A percentile compares a stretch with the other conserved stretches of the same genome.
Evolutionary conservation across 2,329 filamentous ascomycete genomes (phyloP).

Genomic region (Alternaria sp.): DNA sequence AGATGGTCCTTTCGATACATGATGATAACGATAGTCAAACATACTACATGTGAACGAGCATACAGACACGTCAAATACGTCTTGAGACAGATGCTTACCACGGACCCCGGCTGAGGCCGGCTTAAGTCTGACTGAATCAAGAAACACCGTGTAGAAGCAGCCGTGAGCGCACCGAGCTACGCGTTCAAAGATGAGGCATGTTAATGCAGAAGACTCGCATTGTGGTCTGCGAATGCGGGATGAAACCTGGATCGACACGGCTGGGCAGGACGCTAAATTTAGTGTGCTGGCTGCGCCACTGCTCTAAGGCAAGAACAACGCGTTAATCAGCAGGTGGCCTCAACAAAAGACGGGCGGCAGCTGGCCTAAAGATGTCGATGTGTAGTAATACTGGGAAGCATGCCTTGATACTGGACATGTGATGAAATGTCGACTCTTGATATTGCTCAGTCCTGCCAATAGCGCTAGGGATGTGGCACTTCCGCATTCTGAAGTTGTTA

Average conservation of each 20-base stretch:
- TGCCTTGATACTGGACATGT: neutral
- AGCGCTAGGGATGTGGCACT: conserved; percentile 6
- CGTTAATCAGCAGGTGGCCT: neutral
- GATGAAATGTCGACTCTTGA: neutral
- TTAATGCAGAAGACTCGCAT: neutral
- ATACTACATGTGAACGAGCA: neutral
- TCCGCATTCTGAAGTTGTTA: conserved; percentile 7
- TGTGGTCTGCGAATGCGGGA: neutral
- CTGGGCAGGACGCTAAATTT: conserved; percentile 11
- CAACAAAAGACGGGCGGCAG: conserved; percentile 4
- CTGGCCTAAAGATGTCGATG: neutral
- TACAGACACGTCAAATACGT: neutral
- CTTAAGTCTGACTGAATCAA: neutral
- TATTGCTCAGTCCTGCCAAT: neutral
- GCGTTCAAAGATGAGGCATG: neutral
- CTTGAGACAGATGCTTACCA: neutral
- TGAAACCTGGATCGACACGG: conserved; percentile 14
- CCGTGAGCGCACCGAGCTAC: neutral
- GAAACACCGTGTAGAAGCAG: neutral
- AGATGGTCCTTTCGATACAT: neutral
- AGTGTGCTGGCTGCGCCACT: conserved; percentile 19
- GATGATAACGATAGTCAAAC: neutral
- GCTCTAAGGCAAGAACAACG: conserved; percentile 1
- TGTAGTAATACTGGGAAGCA: neutral
- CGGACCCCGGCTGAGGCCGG: neutral